Percentiles rank a stretch among this genome's conserved stretches.
Evolutionary conservation across 148 eudicot species (phyloP).

Genomic region (Suaeda aralocaspica): DNA sequence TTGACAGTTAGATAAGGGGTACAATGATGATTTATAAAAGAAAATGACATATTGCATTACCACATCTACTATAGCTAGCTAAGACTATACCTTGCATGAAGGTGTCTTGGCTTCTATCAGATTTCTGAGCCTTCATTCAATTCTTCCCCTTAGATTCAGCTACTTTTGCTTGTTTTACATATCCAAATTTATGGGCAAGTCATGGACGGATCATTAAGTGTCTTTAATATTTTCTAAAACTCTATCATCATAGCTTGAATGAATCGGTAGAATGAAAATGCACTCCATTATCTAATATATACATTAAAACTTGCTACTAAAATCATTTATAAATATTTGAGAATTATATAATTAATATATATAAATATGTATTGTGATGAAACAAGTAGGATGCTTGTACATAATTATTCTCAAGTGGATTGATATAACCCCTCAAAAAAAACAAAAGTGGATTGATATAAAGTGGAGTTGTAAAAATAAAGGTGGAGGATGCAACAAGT

Average conservation of each 20-base stretch:
- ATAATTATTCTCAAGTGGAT: no score
- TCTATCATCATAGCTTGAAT: neutral
- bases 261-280: no score
- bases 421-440: no score
- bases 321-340: no score
- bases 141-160: constrained; percentile 27
- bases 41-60: constrained; percentile 27
- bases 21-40: constrained; percentile 23
- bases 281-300: no score
- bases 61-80: constrained; percentile 10
- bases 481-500: no score
- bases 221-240: constrained; percentile 3
- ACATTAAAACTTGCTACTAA: no score
- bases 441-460: no score
- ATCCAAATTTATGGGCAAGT: constrained; percentile 24
- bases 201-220: constrained; percentile 10
- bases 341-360: no score
- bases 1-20: constrained; percentile 27
- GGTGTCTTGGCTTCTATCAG: constrained; percentile 18
- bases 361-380: no score
- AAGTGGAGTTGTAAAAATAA: no score
- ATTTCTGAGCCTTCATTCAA: constrained; percentile 17
- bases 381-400: no score
- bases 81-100: constrained; percentile 21
- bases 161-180: constrained; percentile 19